Conservation (phyloP, 352 stramenopile species). For the Phytophthora syringae region DNA sequence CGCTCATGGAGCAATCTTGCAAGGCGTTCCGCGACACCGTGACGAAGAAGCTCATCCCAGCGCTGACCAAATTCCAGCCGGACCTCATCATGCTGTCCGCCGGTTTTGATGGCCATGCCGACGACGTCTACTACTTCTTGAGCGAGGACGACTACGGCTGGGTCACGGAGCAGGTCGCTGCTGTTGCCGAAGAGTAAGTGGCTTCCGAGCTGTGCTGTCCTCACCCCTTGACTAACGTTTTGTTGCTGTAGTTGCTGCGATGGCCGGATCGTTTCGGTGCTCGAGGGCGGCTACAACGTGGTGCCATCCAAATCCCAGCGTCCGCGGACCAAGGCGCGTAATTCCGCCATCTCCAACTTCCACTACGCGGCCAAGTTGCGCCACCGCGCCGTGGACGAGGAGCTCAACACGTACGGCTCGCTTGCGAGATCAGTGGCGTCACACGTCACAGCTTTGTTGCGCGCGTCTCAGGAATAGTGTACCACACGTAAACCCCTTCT, state of each 20-base stretch:
- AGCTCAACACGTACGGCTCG: slow-evolving; percentile 60
- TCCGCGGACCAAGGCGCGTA: slow-evolving; percentile 37
- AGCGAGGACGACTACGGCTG: slow-evolving; percentile 89
- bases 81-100: slow-evolving; percentile 78
- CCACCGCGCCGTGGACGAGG: slow-evolving; percentile 58
- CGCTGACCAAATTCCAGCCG: slow-evolving; percentile 54
- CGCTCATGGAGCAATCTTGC: slow-evolving; percentile 57
- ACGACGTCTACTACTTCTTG: slow-evolving; percentile 81
- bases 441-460: slow-evolving; percentile 65
- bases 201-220: not conserved
- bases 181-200: slow-evolving; percentile 92
- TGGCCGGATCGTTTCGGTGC: slow-evolving; percentile 93
- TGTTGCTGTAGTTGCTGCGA: slow-evolving; percentile 72
- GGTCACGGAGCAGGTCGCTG: slow-evolving; percentile 83
- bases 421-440: slow-evolving; percentile 64
- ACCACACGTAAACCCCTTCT: not conserved
- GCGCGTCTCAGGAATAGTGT: slow-evolving; percentile 42
- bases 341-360: slow-evolving; percentile 54
- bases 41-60: slow-evolving; percentile 47
- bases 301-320: slow-evolving; percentile 54
- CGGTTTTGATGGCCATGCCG: slow-evolving; percentile 68
- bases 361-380: slow-evolving; percentile 56
- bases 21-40: slow-evolving; percentile 54
- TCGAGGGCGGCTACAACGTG: slow-evolving; percentile 95
- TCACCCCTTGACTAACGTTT: slow-evolving; percentile 2